Conservation (phyloP, 768 basidiomycete genomes). For the Dendrothele bispora region DNA sequence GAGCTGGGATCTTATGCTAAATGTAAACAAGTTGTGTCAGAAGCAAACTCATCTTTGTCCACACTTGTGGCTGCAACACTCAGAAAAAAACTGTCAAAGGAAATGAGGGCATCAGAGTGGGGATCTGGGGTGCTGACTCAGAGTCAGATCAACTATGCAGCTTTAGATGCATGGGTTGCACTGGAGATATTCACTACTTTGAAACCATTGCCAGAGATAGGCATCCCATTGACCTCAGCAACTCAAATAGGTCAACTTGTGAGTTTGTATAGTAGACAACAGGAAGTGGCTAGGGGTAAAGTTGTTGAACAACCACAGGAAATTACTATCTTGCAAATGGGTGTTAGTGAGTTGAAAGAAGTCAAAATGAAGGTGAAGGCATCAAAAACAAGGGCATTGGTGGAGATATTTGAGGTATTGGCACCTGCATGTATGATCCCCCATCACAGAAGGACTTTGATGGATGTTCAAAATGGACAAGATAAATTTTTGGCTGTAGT, state of each 20-base stretch:
- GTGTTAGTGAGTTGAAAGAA: not conserved
- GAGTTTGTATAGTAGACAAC: constrained; percentile 9
- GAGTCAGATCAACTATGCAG: constrained; percentile 14
- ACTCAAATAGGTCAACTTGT: constrained; percentile 14
- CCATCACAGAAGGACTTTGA: constrained; percentile 10
- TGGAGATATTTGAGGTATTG: constrained; percentile 12
- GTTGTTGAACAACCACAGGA: constrained; percentile 10
- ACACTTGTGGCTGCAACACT: constrained; percentile 12
- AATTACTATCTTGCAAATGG: too few relatives aligned
- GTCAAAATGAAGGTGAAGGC: constrained; percentile 5
- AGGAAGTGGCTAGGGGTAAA: constrained; percentile 10
- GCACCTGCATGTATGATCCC: constrained; percentile 14
- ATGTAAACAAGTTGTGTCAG: constrained; percentile 12
- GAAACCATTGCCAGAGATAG: constrained; percentile 5
- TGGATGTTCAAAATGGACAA: constrained; percentile 4
- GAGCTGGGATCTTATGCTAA: constrained; percentile 14
- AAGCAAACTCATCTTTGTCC: constrained; percentile 13
- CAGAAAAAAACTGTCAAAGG: constrained; percentile 6
- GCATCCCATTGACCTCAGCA: constrained; percentile 8
- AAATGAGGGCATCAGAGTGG: constrained; percentile 6
- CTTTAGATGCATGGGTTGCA: constrained; percentile 12
- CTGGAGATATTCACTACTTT: constrained; percentile 8
- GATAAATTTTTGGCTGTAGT: constrained; percentile 12
- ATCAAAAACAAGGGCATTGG: constrained; percentile 13
- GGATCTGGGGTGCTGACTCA: not conserved